Evolutionary conservation across 371 early-diverging fungal species (phyloP).

Genomic region (Rhizomucor pusillus): DNA sequence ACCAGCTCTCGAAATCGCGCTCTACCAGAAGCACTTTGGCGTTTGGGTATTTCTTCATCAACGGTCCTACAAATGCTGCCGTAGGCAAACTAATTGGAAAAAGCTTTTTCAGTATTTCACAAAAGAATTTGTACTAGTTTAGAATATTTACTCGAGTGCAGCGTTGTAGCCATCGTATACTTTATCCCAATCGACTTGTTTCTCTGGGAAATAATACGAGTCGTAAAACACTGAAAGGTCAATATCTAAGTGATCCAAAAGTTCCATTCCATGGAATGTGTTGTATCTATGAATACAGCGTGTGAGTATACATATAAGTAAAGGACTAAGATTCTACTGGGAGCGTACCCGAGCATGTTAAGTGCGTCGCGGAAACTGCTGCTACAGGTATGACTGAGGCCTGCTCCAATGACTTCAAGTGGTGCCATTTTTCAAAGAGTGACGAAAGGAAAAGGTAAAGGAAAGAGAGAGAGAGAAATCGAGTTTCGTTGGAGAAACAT

Average conservation of each 20-base stretch:
- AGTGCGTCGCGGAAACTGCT: slow-evolving; percentile 6
- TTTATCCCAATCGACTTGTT: slow-evolving; percentile 10
- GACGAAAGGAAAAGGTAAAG: too few species aligned
- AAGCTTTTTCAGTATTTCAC: too few species aligned
- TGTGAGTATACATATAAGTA: background rate
- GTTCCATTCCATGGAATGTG: slow-evolving; percentile 8
- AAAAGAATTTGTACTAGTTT: background rate
- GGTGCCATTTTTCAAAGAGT: slow-evolving; percentile 4
- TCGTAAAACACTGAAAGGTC: slow-evolving; percentile 17
- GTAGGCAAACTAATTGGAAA: slow-evolving; percentile 10
- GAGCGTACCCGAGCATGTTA: slow-evolving; percentile 11
- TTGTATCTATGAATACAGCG: slow-evolving; percentile 4
- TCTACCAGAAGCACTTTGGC: slow-evolving; percentile 32
- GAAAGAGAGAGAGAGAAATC: too few species aligned
- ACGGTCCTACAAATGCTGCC: slow-evolving; percentile 5
- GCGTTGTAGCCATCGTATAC: slow-evolving; percentile 11
- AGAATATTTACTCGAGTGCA: slow-evolving; percentile 10
- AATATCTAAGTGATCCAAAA: slow-evolving; percentile 4
- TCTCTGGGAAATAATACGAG: slow-evolving; percentile 14
- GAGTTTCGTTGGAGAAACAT: too few species aligned
- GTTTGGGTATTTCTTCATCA: slow-evolving; percentile 23
- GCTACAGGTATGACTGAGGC: slow-evolving; percentile 7
- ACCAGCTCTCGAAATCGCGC: slow-evolving; percentile 32
- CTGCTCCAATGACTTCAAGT: slow-evolving; percentile 10
- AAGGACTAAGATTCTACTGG: too few species aligned